These are phyloP conservation scores for Skeletonema costatum DNA, from an alignment of 108 stramenopile genomes.

Conservation along the genomic window DNA sequence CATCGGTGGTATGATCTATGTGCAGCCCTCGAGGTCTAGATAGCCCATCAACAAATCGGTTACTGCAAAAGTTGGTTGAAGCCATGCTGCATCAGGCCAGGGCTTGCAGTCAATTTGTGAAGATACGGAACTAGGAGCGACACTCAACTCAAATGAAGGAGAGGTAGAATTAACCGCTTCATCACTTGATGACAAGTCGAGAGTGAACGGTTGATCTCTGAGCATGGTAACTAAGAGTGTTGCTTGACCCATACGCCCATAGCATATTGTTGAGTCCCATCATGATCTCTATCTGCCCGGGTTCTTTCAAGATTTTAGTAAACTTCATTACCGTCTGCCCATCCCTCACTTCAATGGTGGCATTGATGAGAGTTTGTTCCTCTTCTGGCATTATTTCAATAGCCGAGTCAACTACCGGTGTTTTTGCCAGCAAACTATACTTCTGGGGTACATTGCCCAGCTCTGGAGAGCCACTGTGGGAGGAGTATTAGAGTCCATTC, in stretches of 20 bases:
- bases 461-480: conserved; percentile 17
- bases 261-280: neutral
- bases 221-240: neutral
- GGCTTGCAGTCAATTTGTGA: neutral
- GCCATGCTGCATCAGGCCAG: conserved; percentile 14
- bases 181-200: neutral
- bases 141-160: neutral
- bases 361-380: conserved; percentile 6
- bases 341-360: neutral
- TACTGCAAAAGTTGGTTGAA: conserved; percentile 40
- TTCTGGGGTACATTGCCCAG: conserved; percentile 14
- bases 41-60: conserved; percentile 9
- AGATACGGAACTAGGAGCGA: neutral
- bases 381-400: neutral
- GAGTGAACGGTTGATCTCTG: neutral
- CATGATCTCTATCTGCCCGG: neutral
- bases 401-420: neutral
- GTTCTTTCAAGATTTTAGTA: neutral
- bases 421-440: conserved; percentile 5
- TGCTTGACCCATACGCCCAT: neutral
- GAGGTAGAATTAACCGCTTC: neutral
- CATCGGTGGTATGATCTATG: conserved; percentile 22
- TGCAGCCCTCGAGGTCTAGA: conserved; percentile 36
- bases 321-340: neutral
- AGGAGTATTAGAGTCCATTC: neutral